phyloP scores from a whole-genome alignment of 164 flowering plant species.

The Houttuynia cordata region DNA sequence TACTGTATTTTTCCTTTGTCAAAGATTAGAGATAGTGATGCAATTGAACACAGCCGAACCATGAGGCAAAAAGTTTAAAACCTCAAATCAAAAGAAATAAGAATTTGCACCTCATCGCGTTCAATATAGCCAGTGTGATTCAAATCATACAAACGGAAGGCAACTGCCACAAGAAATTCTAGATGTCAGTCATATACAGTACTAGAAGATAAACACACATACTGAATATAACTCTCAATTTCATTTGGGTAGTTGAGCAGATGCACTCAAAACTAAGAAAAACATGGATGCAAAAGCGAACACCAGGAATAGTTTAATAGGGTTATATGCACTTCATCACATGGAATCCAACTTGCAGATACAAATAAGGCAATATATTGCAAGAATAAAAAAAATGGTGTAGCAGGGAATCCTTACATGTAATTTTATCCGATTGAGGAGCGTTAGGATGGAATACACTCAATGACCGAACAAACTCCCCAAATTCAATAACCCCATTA shows the following conservation, averaged over 20 bases:
- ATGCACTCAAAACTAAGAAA: neutral
- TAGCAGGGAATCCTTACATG: constrained; percentile 65
- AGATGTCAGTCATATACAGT: neutral
- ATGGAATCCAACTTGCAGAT: neutral
- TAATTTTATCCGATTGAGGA: constrained; percentile 41
- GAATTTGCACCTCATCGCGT: constrained; percentile 52
- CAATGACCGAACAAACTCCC: constrained; percentile 76
- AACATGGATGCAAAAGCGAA: neutral
- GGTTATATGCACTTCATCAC: no score
- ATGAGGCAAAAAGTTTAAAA: no score
- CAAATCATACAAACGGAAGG: constrained; percentile 64
- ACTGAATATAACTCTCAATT: neutral
- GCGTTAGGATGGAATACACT: constrained; percentile 75
- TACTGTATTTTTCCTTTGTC: no score
- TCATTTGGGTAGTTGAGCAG: neutral
- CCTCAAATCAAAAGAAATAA: neutral
- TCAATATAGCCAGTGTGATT: constrained; percentile 72
- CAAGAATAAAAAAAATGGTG: no score
- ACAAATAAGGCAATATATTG: no score
- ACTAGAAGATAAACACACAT: neutral
- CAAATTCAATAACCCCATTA: constrained; percentile 89
- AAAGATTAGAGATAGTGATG: no score
- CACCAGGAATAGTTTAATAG: no score
- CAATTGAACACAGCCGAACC: no score
- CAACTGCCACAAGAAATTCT: constrained; percentile 41